phyloP scores from a whole-genome alignment of 2,329 filamentous ascomycete genomes.

The Thielaviopsis punctulata region DNA sequence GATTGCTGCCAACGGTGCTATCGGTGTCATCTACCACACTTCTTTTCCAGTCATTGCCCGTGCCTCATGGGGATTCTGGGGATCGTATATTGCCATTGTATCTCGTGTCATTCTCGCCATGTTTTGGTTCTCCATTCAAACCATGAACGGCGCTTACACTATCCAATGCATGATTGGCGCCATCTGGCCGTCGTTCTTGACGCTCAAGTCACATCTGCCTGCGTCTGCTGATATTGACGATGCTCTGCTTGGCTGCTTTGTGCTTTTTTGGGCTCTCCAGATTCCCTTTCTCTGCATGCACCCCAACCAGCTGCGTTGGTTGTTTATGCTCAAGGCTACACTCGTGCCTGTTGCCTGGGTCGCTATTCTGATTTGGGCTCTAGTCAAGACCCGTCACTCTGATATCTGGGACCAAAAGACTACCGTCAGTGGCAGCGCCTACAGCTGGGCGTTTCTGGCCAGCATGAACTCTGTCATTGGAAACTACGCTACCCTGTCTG shows the following conservation, averaged over 20 bases:
- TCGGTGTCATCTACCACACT: constrained; percentile 19
- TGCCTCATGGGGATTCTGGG: constrained; percentile 25
- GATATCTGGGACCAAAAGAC: constrained; percentile 14
- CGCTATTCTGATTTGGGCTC: constrained; percentile 24
- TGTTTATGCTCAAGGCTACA: constrained; percentile 25
- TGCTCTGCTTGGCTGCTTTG: constrained; percentile 25
- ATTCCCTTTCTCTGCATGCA: constrained; percentile 26
- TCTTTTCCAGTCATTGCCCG: constrained; percentile 24
- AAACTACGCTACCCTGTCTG: constrained; percentile 30
- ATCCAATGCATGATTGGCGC: constrained; percentile 19
- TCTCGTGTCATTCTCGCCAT: constrained; percentile 19
- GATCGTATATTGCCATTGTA: constrained; percentile 24
- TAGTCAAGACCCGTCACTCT: constrained; percentile 5
- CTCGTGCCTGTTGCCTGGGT: constrained; percentile 12
- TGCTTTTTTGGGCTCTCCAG: constrained; percentile 30
- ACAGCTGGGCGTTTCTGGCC: constrained; percentile 25
- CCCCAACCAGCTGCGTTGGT: constrained; percentile 25
- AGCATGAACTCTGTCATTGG: constrained; percentile 30
- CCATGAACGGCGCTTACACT: constrained; percentile 18
- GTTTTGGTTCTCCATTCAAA: constrained; percentile 19
- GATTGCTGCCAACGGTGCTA: constrained; percentile 26
- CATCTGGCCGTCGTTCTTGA: constrained; percentile 24
- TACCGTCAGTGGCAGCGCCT: constrained; percentile 23
- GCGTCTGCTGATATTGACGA: constrained; percentile 19
- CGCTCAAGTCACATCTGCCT: constrained; percentile 22